Conservation (phyloP, 192 early-diverging fungal genomes). For the Gaertneriomyces sp. region DNA sequence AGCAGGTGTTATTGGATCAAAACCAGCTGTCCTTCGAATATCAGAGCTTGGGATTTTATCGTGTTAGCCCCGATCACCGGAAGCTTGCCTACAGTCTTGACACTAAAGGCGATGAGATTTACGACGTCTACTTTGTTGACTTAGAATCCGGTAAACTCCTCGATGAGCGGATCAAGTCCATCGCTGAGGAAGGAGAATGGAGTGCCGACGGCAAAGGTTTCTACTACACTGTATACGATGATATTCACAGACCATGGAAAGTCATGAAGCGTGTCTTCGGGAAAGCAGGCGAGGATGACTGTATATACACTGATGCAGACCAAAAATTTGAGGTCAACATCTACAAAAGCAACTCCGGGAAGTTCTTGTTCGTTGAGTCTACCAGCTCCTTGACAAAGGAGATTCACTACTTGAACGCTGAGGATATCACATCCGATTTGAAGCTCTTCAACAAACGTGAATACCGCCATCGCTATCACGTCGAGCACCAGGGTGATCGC, state of each 20-base stretch:
- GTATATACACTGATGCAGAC: conserved; percentile 33
- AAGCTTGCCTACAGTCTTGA: conserved; percentile 44
- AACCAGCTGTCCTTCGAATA: conserved; percentile 33
- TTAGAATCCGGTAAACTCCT: conserved; percentile 33
- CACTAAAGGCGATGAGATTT: conserved; percentile 43
- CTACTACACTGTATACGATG: conserved; percentile 37
- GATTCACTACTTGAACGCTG: conserved; percentile 27
- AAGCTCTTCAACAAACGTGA: conserved; percentile 37
- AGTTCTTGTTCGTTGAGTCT: conserved; percentile 35
- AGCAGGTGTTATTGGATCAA: conserved; percentile 36
- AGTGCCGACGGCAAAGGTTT: conserved; percentile 29
- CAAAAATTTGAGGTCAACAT: conserved; percentile 37
- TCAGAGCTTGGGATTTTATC: conserved; percentile 22
- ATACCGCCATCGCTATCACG: conserved; percentile 34
- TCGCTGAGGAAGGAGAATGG: conserved; percentile 29
- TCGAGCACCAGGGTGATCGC: conserved; percentile 42
- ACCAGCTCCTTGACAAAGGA: conserved; percentile 34
- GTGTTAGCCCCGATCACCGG: conserved; percentile 33
- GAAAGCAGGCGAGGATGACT: conserved; percentile 18
- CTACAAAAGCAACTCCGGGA: conserved; percentile 28
- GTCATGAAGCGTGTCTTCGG: conserved; percentile 36
- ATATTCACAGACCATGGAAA: conserved; percentile 31
- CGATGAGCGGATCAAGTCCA: conserved; percentile 22
- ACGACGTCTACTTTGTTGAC: conserved; percentile 41
- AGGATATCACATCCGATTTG: conserved; percentile 8